Evolutionary conservation across 306 rosid species (phyloP).

Genomic region (Cicer chorassanicum): DNA sequence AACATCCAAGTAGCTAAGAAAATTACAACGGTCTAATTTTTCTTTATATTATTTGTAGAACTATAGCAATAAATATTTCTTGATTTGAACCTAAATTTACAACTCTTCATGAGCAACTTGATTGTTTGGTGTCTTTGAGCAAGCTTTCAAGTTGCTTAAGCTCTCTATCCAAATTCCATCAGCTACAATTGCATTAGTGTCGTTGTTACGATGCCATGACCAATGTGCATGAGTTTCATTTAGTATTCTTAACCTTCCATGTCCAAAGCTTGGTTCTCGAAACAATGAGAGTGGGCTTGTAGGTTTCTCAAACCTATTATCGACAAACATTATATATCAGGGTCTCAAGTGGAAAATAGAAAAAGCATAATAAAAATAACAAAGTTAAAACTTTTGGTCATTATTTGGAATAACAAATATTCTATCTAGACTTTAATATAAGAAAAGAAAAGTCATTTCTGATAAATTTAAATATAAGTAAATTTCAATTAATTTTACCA

Average conservation of each 20-base stretch:
- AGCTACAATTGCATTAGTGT: conserved; percentile 52
- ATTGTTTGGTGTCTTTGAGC: conserved; percentile 14
- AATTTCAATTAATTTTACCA: too few relatives aligned
- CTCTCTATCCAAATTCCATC: conserved; percentile 62
- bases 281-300: conserved; percentile 60
- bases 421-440: too few relatives aligned
- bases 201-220: conserved; percentile 91
- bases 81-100: conserved; percentile 3
- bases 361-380: neutral
- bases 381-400: too few relatives aligned
- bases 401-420: too few relatives aligned
- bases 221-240: conserved; percentile 74
- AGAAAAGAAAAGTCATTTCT: too few relatives aligned
- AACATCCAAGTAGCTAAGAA: neutral
- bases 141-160: conserved; percentile 47
- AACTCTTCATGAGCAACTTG: conserved; percentile 42
- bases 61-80: neutral
- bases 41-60: neutral
- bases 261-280: conserved; percentile 82
- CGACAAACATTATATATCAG: neutral
- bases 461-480: too few relatives aligned
- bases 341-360: too few relatives aligned
- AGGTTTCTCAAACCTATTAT: conserved; percentile 54
- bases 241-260: conserved; percentile 64
- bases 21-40: neutral